Percentiles rank a stretch among this genome's conserved stretches.
Evolutionary conservation across 495 filamentous ascomycete species (phyloP).

Genomic region (Penicillium bovifimosum): DNA sequence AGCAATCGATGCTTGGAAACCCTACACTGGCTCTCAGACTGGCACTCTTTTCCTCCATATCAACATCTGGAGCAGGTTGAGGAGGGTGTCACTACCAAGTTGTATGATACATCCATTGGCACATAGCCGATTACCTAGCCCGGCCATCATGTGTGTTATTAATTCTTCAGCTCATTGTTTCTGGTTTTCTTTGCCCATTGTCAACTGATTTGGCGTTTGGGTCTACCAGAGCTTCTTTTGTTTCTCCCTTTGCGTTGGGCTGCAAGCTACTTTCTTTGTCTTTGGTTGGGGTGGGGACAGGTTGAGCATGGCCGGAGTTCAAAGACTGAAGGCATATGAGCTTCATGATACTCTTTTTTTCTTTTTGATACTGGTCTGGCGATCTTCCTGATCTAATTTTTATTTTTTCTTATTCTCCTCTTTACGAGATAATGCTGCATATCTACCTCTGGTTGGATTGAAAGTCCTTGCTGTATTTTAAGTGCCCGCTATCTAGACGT

Average conservation of each 20-base stretch:
- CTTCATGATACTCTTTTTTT: slow-evolving; percentile 17
- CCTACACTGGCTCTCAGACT: background rate
- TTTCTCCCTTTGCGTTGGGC: slow-evolving; percentile 14
- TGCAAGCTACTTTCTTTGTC: slow-evolving; percentile 2
- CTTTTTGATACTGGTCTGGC: slow-evolving; percentile 7
- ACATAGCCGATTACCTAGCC: background rate
- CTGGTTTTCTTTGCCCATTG: background rate
- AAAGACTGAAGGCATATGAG: slow-evolving; percentile 29
- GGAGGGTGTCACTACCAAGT: background rate
- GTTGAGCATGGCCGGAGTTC: slow-evolving; percentile 41
- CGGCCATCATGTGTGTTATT: background rate
- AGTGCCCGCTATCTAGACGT: background rate
- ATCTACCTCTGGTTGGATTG: background rate
- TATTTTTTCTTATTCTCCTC: background rate
- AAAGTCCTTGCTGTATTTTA: slow-evolving; percentile 11
- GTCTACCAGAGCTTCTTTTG: background rate
- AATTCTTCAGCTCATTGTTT: background rate
- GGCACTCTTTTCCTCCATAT: background rate
- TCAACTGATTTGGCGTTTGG: slow-evolving; percentile 3
- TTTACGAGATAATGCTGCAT: slow-evolving; percentile 19
- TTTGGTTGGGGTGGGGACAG: slow-evolving; percentile 14
- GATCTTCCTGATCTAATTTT: slow-evolving; percentile 3
- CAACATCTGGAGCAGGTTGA: background rate
- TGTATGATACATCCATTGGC: slow-evolving; percentile 3
- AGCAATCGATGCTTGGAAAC: background rate